Conservation (phyloP, 805 yeast species). For the Metschnikowia peoriensis region DNA sequence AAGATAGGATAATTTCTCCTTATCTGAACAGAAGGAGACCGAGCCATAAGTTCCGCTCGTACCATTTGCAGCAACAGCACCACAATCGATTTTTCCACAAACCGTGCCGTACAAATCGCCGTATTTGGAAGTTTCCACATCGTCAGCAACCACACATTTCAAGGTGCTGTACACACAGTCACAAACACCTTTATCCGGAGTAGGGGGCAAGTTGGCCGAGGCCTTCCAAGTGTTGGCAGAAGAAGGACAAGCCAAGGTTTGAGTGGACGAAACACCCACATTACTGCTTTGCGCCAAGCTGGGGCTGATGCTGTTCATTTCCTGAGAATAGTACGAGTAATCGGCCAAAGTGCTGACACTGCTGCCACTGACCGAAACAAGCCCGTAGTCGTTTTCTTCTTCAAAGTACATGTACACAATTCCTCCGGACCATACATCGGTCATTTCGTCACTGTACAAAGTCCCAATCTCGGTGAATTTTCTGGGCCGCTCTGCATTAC, state of each 20-base stretch:
- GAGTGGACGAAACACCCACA: slow-evolving; percentile 23
- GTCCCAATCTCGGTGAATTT: slow-evolving; percentile 72
- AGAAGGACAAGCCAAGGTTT: slow-evolving; percentile 61
- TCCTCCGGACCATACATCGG: slow-evolving; percentile 93
- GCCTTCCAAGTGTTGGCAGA: slow-evolving; percentile 59
- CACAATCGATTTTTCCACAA: slow-evolving; percentile 60
- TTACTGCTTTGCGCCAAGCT: slow-evolving; percentile 25
- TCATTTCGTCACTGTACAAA: slow-evolving; percentile 67
- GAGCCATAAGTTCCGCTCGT: slow-evolving; percentile 67
- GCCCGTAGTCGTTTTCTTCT: slow-evolving; percentile 80
- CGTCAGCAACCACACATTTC: slow-evolving; percentile 58
- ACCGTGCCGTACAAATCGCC: slow-evolving; percentile 54
- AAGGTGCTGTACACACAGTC: slow-evolving; percentile 57
- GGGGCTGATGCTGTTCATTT: slow-evolving; percentile 45
- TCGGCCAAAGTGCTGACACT: slow-evolving; percentile 60
- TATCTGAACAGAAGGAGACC: slow-evolving; percentile 66
- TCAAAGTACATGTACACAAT: slow-evolving; percentile 88
- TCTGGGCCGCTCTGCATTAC: slow-evolving; percentile 74
- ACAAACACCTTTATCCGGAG: slow-evolving; percentile 66
- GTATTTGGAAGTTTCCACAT: slow-evolving; percentile 56
- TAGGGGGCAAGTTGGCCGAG: slow-evolving; percentile 69
- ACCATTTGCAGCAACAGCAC: slow-evolving; percentile 62
- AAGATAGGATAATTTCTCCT: slow-evolving; percentile 63
- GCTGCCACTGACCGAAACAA: slow-evolving; percentile 55
- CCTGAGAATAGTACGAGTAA: slow-evolving; percentile 36